Base-by-base conservation (phyloP, 2,329 filamentous ascomycete species). In the Beauveria pseudobassiana region DNA sequence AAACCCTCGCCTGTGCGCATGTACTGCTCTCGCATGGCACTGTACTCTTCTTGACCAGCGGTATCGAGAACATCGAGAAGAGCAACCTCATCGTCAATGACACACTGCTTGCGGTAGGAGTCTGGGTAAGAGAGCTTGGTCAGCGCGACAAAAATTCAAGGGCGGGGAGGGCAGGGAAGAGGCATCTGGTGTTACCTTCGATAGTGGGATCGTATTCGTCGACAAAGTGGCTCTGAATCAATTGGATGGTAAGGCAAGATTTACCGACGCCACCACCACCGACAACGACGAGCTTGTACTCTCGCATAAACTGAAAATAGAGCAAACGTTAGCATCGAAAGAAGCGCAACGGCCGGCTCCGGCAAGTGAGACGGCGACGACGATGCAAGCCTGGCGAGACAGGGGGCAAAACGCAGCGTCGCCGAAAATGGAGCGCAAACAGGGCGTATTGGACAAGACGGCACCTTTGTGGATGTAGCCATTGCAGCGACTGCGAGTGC, bases 161-260 rank as follows among this genome's bases (percentile, higher is more conserved):
- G n/a, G 48, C 42, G 9, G 26, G 7, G 4, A n/a, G 18, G 18
- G 26, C 14, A 24, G 48, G 40, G 20, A 61, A 20, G 51, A 45
- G 56, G 59, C 22, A n/a, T 16, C 63, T 59, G 65, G 76, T 83
- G 69, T 49, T 77, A 93, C 95, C 95, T 90, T 99, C 95, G 73
- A 99, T 98, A 71, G 95, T 99, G 62, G 95, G 95, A 78, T 99
- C 95, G 78, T 99, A 99, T 78, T 98, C 95, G 77, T 98, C 95
- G 74, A 98, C 93, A 81, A 99, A 99, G 77, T 99, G 95, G 77
- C 89, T 93, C 80, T 93, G 88, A 71, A 91, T 91, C 77, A 93
- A 86, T 82, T 98, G 95, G 73, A 99, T 98, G 63, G 95, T 98
- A 82, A 99, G 85, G 80, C 95, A 98, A 65, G 93, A 98, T 83